phyloP scores from a whole-genome alignment of 257 asterid genomes.

The Solanum paucissectum region DNA sequence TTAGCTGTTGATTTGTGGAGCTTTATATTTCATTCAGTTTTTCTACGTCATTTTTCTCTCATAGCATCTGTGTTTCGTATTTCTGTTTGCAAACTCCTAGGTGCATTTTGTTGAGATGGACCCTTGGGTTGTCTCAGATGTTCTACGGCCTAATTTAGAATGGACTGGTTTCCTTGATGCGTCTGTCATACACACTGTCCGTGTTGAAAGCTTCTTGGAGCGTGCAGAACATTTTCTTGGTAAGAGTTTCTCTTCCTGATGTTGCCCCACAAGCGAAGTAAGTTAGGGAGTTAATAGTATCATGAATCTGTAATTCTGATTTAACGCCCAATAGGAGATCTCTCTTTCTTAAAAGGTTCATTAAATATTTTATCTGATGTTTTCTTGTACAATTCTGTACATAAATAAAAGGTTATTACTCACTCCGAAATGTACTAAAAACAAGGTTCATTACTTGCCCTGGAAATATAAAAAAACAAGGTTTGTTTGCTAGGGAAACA shows the following conservation, averaged over 20 bases:
- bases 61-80: slow-evolving; percentile 1
- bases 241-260: slow-evolving; percentile 13
- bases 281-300: neutral
- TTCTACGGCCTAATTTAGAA: slow-evolving; percentile 77
- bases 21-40: neutral
- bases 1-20: neutral
- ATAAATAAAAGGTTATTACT: neutral
- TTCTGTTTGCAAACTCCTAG: slow-evolving; percentile 24
- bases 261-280: neutral
- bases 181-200: slow-evolving; percentile 64
- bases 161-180: slow-evolving; percentile 70
- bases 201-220: slow-evolving; percentile 73
- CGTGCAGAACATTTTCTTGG: slow-evolving; percentile 59
- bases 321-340: neutral
- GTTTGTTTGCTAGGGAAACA: neutral
- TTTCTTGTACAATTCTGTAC: neutral
- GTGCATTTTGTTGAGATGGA: slow-evolving; percentile 99
- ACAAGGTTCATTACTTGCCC: neutral
- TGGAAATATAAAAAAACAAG: neutral
- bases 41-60: neutral
- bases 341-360: neutral
- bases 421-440: neutral
- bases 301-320: neutral
- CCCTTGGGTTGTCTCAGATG: slow-evolving; percentile 93
- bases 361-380: neutral